phyloP scores from a whole-genome alignment of 2,329 filamentous ascomycete species.

The Aspergillus fijiensis region DNA sequence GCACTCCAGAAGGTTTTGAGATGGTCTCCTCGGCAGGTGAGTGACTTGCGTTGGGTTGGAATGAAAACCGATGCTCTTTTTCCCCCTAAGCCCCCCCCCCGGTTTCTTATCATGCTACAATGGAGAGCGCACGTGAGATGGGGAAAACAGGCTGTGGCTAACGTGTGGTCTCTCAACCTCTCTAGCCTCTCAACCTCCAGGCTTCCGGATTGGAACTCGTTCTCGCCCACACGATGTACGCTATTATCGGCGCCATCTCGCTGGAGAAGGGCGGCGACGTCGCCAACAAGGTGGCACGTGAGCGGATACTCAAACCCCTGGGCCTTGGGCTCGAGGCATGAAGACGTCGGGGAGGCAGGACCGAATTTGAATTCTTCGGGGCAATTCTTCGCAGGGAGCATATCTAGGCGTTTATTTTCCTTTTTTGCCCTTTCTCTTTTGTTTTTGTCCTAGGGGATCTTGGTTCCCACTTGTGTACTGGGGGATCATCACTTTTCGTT shows the following conservation, averaged over 20 bases:
- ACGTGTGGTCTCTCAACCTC: background rate
- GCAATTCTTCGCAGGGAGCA: constrained; percentile 33
- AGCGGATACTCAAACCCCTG: constrained; percentile 66
- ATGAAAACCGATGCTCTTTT: background rate
- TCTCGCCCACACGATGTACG: constrained; percentile 74
- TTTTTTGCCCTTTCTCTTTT: constrained; percentile 22
- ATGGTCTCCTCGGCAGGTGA: constrained; percentile 84
- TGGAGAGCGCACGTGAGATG: background rate
- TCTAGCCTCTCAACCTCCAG: constrained; percentile 64
- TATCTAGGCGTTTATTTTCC: constrained; percentile 37
- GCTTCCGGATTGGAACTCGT: constrained; percentile 74
- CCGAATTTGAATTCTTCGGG: constrained; percentile 4
- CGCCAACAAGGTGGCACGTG: constrained; percentile 71
- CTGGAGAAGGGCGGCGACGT: constrained; percentile 80
- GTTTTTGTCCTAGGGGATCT: constrained; percentile 10
- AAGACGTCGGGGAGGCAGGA: constrained; percentile 19
- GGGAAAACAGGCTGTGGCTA: background rate
- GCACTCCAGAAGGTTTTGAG: constrained; percentile 74
- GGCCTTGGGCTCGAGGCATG: constrained; percentile 37
- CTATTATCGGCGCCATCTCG: constrained; percentile 85
- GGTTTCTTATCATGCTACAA: background rate
- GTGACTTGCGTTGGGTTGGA: constrained; percentile 22
- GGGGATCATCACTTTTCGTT: constrained; percentile 17
- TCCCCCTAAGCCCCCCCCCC: background rate
- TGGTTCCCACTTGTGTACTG: constrained; percentile 20